phyloP scores from a whole-genome alignment of 2,329 filamentous ascomycete species.

The Pseudogymnoascus sp. region DNA sequence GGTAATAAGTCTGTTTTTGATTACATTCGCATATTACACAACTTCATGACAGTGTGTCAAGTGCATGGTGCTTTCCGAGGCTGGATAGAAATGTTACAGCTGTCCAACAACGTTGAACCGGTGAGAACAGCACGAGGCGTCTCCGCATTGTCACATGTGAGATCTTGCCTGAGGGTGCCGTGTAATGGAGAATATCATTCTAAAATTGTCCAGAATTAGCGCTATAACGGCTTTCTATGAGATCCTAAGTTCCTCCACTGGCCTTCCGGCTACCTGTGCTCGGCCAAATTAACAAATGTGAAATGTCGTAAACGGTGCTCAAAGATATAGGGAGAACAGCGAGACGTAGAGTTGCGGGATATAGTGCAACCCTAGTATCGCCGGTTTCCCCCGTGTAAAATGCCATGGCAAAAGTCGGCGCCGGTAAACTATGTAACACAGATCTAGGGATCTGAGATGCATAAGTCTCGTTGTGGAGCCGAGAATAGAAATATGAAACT shows the following conservation, averaged over 20 bases:
- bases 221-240: neutral
- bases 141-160: neutral
- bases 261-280: neutral
- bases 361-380: neutral
- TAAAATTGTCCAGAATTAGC: neutral
- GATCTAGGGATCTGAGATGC: slow-evolving; percentile 4
- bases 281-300: neutral
- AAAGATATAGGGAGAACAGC: neutral
- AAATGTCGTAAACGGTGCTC: neutral
- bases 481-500: neutral
- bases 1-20: slow-evolving; percentile 8
- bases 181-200: neutral
- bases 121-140: neutral
- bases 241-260: neutral
- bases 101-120: neutral
- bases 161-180: neutral
- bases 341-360: neutral
- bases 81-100: neutral
- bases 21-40: slow-evolving; percentile 6
- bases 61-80: neutral
- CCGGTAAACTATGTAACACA: neutral
- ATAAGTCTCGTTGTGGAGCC: neutral
- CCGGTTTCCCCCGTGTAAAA: neutral
- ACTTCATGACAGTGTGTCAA: neutral
- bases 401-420: neutral